Base-by-base conservation (phyloP, 805 yeast species). In the Candida methanosorbosa region DNA sequence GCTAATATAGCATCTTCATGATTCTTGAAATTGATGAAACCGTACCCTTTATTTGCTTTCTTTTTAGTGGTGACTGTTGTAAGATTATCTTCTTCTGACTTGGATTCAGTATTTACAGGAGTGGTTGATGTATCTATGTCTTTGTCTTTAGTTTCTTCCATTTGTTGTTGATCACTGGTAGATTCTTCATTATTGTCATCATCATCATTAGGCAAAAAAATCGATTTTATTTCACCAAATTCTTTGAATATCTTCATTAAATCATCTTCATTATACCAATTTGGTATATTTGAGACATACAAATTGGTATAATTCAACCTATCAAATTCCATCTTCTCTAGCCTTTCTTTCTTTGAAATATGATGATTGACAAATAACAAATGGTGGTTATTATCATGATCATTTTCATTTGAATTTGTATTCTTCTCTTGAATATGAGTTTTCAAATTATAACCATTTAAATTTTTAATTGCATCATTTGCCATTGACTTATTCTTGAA, bases 261-360 rank as follows among this genome's bases (percentile, higher is more conserved):
- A 21, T 57, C 61, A 14, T 54, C 56, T 40, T 62, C 66, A 21
- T 61, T 46, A 8, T 50, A 51, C 9, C 52, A 42, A 4, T 56
- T 38, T 5, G 78, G 75, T 33, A 76, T 50, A 41, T 72, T 70
- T 32, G 67, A 70, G 25, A 76, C 67, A 38, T 77, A 74, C 26
- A 81, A 60, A 36, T 71, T 71, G 32, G 66, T 65, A 48, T 70
- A 73, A 40, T 71, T 71, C 30, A 69, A 54, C 44, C 62, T 63
- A 41, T 61, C 63, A 27, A 60, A 53, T 41, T 65, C 70, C 32
- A 69, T 56, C 36, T 68, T 68, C 31, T 65, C 56, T 33, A 70
- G 59, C 35, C 87, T 59, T 48, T 79, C 85, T 38, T 70, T 68
- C 44, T 76, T 73, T 32, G 81, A 78, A 30, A 78, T 68, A 51